Percentiles rank a stretch among this genome's conserved stretches.
phyloP scores from a whole-genome alignment of 805 yeast genomes.

The Candida corydali region DNA sequence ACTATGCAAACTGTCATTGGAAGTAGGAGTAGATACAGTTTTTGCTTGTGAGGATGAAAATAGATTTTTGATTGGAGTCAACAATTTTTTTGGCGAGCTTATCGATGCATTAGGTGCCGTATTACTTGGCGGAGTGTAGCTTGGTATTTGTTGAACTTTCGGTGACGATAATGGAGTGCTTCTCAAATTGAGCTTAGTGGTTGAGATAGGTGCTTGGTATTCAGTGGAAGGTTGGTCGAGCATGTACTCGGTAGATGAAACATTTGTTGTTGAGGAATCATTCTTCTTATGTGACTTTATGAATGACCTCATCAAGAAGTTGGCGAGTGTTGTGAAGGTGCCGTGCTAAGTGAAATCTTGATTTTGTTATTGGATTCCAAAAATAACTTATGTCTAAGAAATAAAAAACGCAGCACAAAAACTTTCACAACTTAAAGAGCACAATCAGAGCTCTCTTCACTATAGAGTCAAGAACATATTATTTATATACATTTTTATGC shows the following conservation, averaged over 20 bases:
- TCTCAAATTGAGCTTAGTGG: not conserved
- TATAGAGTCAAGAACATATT: too few relatives aligned
- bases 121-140: slow-evolving; percentile 17
- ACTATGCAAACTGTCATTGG: slow-evolving; percentile 3
- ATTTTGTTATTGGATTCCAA: too few relatives aligned
- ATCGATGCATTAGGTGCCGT: slow-evolving; percentile 6
- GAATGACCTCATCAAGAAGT: slow-evolving; percentile 26
- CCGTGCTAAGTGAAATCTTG: too few relatives aligned
- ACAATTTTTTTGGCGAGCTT: slow-evolving; percentile 33
- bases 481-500: too few relatives aligned
- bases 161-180: slow-evolving; percentile 22
- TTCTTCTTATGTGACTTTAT: slow-evolving; percentile 23
- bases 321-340: too few relatives aligned
- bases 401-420: too few relatives aligned
- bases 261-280: slow-evolving; percentile 12
- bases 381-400: too few relatives aligned
- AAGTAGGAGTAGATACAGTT: not conserved
- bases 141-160: slow-evolving; percentile 12
- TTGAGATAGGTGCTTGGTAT: not conserved
- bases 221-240: not conserved
- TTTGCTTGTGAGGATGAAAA: slow-evolving; percentile 16
- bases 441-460: too few relatives aligned
- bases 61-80: slow-evolving; percentile 33
- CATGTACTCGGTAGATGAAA: slow-evolving; percentile 5
- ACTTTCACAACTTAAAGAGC: too few relatives aligned